Base-by-base conservation (phyloP, 2,329 filamentous ascomycete species). In the Hymenotorrendiella dingleyae region DNA sequence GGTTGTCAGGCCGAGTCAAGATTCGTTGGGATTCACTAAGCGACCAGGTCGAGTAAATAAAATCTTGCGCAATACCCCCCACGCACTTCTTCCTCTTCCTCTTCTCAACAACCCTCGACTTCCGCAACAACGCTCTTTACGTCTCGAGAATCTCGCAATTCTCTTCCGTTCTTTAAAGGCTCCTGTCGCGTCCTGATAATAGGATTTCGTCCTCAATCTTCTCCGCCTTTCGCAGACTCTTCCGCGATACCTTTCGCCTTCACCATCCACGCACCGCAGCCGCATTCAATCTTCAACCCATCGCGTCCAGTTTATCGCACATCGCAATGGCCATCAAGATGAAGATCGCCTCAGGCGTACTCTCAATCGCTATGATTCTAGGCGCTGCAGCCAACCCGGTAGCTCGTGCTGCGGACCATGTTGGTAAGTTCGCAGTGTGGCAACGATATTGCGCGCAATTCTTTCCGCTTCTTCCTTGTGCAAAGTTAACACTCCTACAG, bases 131-230 rank as follows among this genome's bases (percentile, higher is more conserved):
- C 36, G 36, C 21, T 38, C 36, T 28, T 38, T 38, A 38, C 36
- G 36, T 29, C 36, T 38, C 21, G 36, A 38, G 36, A 19, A 38
- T 38, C 6, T 17, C 36, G 36, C 9, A 38, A 38, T 38, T 38
- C 36, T 38, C 36, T 27, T 19, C 6, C n/a, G n/a, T n/a, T n/a
- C n/a, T n/a, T n/a, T n/a, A n/a, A n/a, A n/a, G n/a, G n/a, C n/a
- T n/a, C n/a, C n/a, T n/a, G n/a, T n/a, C n/a, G n/a, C n/a, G n/a
- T n/a, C n/a, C n/a, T n/a, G n/a, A n/a, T n/a, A n/a, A n/a, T n/a
- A n/a, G n/a, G n/a, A n/a, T n/a, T n/a, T n/a, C n/a, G n/a, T n/a
- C n/a, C n/a, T n/a, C n/a, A n/a, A n/a, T n/a, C n/a, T n/a, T n/a
- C n/a, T n/a, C n/a, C n/a, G n/a, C n/a, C n/a, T 6, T n/a, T 8